phyloP scores from a whole-genome alignment of 2,329 filamentous ascomycete species.

The Dendrostoma leiphaemia region DNA sequence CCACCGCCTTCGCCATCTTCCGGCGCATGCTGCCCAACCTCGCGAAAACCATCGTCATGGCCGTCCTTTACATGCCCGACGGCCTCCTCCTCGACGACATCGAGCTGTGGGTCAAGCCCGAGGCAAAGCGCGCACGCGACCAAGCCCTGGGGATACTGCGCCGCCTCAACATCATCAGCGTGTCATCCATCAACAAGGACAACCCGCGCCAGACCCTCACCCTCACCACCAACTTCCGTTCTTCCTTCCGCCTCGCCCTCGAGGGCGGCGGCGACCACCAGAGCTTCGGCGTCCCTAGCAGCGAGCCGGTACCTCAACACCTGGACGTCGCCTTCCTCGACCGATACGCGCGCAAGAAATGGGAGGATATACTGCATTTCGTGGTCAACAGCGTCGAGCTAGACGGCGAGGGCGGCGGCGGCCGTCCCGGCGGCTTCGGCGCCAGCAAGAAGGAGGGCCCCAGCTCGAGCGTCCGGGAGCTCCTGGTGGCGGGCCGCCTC shows the following conservation, averaged over 20 bases:
- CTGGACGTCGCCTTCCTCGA: slow-evolving; percentile 76
- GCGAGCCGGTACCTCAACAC: slow-evolving; percentile 57
- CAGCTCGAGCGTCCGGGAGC: slow-evolving; percentile 77
- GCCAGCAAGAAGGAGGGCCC: slow-evolving; percentile 48
- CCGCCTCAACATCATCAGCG: slow-evolving; percentile 80
- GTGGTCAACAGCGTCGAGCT: slow-evolving; percentile 73
- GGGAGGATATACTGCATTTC: slow-evolving; percentile 95
- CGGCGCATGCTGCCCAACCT: slow-evolving; percentile 94
- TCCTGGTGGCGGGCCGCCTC: slow-evolving; percentile 77
- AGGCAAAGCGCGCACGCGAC: slow-evolving; percentile 68
- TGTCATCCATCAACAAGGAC: slow-evolving; percentile 58
- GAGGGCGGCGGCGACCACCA: slow-evolving; percentile 82
- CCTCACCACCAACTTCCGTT: slow-evolving; percentile 78
- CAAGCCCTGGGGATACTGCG: slow-evolving; percentile 79
- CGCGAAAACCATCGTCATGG: slow-evolving; percentile 95
- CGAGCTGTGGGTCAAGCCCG: slow-evolving; percentile 79
- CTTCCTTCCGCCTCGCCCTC: slow-evolving; percentile 79
- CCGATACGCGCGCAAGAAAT: slow-evolving; percentile 80
- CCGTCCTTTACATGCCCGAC: slow-evolving; percentile 83
- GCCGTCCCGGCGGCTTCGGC: slow-evolving; percentile 34
- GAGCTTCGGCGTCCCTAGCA: slow-evolving; percentile 86
- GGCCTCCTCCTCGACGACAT: slow-evolving; percentile 79
- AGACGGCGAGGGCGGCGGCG: slow-evolving; percentile 47
- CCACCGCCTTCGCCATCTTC: slow-evolving; percentile 92
- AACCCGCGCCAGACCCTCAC: slow-evolving; percentile 65